Evolutionary conservation across 2,329 filamentous ascomycete genomes (phyloP).

Genomic region (Stenocarpella maydis): DNA sequence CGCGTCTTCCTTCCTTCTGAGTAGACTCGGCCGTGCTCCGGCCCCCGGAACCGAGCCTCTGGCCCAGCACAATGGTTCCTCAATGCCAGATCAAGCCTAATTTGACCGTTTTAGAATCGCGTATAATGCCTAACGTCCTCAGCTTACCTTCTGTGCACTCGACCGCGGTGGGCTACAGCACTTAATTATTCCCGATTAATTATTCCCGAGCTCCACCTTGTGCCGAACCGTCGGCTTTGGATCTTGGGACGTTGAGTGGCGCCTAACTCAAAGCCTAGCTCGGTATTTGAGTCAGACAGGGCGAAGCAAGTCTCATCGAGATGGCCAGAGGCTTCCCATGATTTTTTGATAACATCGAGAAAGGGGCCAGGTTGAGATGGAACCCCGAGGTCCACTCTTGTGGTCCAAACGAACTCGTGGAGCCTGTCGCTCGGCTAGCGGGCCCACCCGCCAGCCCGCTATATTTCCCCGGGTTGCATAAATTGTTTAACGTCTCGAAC

Average conservation of each 20-base stretch:
- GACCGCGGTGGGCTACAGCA: neutral
- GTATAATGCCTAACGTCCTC: neutral
- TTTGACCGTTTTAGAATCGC: neutral
- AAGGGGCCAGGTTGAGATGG: too few relatives aligned
- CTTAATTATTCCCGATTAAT: too few relatives aligned
- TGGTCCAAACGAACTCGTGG: constrained; percentile 20
- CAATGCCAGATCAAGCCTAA: constrained; percentile 3
- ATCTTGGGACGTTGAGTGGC: neutral
- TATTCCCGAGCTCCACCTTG: constrained; percentile 2
- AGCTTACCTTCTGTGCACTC: constrained; percentile 1
- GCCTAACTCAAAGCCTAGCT: neutral
- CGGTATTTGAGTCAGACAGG: neutral
- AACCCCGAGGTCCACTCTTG: constrained; percentile 15
- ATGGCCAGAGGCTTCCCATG: neutral
- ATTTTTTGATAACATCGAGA: too few relatives aligned
- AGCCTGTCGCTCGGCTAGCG: constrained; percentile 3
- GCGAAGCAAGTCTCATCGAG: neutral
- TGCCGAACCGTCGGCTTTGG: neutral
- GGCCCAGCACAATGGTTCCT: neutral
- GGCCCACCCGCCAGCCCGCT: constrained; percentile 7
- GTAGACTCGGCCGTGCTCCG: constrained; percentile 5
- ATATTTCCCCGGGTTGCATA: neutral
- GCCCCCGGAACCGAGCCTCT: neutral
- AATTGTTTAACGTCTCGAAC: constrained; percentile 4
- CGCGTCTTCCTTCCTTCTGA: neutral